Percentiles rank a stretch among this genome's conserved stretches.
Conservation (phyloP, 495 filamentous ascomycete genomes). For the Poronia punctata region DNA sequence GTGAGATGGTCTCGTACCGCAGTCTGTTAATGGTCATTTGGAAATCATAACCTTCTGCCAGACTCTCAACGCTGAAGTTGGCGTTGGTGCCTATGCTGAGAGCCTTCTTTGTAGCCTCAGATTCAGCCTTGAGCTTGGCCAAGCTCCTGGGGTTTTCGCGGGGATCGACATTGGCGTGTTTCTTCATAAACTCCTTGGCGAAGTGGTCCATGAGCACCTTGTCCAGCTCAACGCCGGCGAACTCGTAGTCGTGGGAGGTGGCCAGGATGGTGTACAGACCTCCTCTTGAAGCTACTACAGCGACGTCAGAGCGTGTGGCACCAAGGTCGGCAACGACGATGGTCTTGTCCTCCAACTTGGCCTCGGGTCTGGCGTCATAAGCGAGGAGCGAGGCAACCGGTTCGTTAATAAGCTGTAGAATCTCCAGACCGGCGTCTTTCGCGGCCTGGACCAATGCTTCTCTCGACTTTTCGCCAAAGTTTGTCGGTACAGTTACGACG, state of each 20-base stretch:
- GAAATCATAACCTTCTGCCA: conserved; percentile 85
- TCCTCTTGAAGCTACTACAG: conserved; percentile 81
- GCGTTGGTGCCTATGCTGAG: conserved; percentile 82
- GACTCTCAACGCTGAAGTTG: conserved; percentile 80
- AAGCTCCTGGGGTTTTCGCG: conserved; percentile 70
- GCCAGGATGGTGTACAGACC: conserved; percentile 96
- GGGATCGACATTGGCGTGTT: conserved; percentile 80
- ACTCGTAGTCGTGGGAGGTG: conserved; percentile 90
- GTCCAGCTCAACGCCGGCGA: conserved; percentile 74
- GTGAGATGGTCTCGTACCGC: conserved; percentile 82
- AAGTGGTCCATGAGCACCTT: conserved; percentile 91
- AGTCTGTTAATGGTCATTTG: conserved; percentile 84
- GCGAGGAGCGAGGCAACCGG: conserved; percentile 87
- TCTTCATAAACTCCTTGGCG: conserved; percentile 94
- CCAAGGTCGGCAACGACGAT: conserved; percentile 90
- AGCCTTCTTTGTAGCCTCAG: conserved; percentile 83
- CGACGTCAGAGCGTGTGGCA: conserved; percentile 85
- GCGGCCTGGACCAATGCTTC: conserved; percentile 71
- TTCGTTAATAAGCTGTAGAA: conserved; percentile 88
- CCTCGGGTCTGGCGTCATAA: conserved; percentile 81
- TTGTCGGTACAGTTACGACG: conserved; percentile 88
- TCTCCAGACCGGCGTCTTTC: conserved; percentile 73
- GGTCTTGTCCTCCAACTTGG: conserved; percentile 71
- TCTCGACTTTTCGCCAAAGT: conserved; percentile 82
- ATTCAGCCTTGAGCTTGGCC: conserved; percentile 88